Conservation (phyloP, 179 eudicot genomes). For the Drosera spatulata region DNA sequence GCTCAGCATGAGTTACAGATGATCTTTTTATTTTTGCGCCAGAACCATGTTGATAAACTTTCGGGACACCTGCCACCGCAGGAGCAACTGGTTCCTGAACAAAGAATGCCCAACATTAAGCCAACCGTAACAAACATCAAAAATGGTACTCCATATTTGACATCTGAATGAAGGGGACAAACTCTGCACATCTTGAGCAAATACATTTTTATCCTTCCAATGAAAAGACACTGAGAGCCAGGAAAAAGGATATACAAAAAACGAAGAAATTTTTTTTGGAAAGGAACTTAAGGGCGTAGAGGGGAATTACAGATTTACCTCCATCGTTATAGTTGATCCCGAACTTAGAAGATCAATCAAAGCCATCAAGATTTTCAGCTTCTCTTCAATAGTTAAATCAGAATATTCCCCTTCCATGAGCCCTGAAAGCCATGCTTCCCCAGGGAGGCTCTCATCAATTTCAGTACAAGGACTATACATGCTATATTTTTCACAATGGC, state of each 20-base stretch:
- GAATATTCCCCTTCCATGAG: slow-evolving; percentile 77
- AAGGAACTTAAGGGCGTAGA: too few relatives aligned
- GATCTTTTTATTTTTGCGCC: slow-evolving; percentile 84
- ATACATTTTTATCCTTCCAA: too few relatives aligned
- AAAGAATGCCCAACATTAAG: slow-evolving; percentile 3
- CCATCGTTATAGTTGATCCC: slow-evolving; percentile 60
- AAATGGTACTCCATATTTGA: background rate
- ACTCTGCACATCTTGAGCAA: too few relatives aligned
- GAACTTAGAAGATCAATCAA: slow-evolving; percentile 67
- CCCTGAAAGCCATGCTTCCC: slow-evolving; percentile 86
- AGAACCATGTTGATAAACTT: slow-evolving; percentile 37
- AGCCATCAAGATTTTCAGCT: slow-evolving; percentile 73
- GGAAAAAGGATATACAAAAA: too few relatives aligned
- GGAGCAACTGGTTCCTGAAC: slow-evolving; percentile 43
- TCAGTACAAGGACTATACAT: slow-evolving; percentile 45
- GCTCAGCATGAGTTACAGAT: slow-evolving; percentile 15
- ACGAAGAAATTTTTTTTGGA: too few relatives aligned
- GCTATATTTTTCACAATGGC: slow-evolving; percentile 18
- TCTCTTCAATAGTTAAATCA: slow-evolving; percentile 69
- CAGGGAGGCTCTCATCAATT: slow-evolving; percentile 52
- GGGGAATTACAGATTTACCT: slow-evolving; percentile 37
- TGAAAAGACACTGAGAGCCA: too few relatives aligned
- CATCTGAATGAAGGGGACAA: background rate
- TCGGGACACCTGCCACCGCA: slow-evolving; percentile 31
- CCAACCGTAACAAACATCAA: background rate